phyloP scores from a whole-genome alignment of 2,329 filamentous ascomycete species.

The Monilinia fructicola region DNA sequence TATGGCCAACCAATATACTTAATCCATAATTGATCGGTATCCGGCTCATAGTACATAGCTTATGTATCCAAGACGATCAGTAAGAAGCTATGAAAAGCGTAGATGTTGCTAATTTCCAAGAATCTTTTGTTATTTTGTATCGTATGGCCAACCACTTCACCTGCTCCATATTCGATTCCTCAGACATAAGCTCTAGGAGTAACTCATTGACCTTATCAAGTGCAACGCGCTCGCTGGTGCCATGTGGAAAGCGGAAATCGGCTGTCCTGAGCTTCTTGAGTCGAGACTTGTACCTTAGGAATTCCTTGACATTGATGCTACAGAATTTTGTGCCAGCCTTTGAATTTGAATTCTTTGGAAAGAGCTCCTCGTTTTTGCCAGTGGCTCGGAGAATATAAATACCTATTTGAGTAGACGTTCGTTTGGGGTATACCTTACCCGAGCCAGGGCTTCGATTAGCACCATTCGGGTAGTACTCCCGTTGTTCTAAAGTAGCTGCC shows the following conservation, averaged over 20 bases:
- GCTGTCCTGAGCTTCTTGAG: background rate
- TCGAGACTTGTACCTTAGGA: background rate
- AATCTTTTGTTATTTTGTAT: background rate
- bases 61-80: background rate
- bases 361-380: background rate
- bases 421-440: background rate
- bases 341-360: background rate
- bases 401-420: slow-evolving; percentile 11
- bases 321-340: background rate
- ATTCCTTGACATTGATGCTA: background rate
- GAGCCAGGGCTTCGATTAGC: background rate
- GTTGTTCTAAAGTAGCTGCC: background rate
- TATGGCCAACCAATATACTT: slow-evolving; percentile 18
- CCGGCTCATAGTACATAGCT: background rate
- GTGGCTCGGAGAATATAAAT: background rate
- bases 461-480: background rate
- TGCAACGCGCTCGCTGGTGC: background rate
- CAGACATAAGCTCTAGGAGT: background rate
- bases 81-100: background rate
- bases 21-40: too few relatives aligned
- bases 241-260: background rate
- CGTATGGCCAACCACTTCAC: slow-evolving; percentile 9
- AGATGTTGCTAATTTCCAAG: background rate
- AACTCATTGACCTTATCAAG: background rate
- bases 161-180: background rate